Evolutionary conservation across 805 yeast genomes (phyloP), one percentile per base, ranked within the genome.

Genomic region (Middelhovenomyces tepae): DNA sequence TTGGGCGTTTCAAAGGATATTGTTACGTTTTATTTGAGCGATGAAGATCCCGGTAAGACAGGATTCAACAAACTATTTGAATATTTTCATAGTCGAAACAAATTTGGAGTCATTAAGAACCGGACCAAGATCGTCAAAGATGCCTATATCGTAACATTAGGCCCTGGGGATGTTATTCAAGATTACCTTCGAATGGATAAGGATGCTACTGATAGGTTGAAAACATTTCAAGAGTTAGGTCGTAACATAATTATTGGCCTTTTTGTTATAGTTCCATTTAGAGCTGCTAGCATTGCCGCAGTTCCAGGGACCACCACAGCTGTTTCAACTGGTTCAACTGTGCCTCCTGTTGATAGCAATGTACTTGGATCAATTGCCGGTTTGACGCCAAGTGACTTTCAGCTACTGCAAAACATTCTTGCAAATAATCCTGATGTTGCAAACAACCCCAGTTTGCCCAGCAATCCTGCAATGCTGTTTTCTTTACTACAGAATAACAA

Each of bases 21-120:
- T 15, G 69, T 64, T 13, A 44, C 78, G 13, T 59, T 72, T 22
- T 67, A 70, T 38, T 47, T 81, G 36, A 30, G 44, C 25, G 23
- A 56, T 20, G 40, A 43, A 34, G 42, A 61, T 50, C 13, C 42
- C 3, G 43, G 28, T 8, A 16, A 41, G 13, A 28, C 35, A 8
- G 44, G 43, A 16, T 64, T 54, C 48, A 40, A 46, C 18, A 51
- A 55, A 27, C 48, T 69, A 21, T 64, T 56, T 52, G 60, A 64
- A 11, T 74, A 75, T 48, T 69, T 75, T 44, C 47, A 55, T 24
- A 46, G 55, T 4, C 56, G 69, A 18, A 46, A 52, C 18, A 72
- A 72, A 48, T 73, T 69, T 32, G 87, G 85, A 1, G 85, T 78
- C 11, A 58, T 79, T 28, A 66, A 71, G 8, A 62, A 59, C 13